These are phyloP conservation scores for Cerioporus squamosus DNA, from an alignment of 1,284 basidiomycete species.

Conservation along the genomic window DNA sequence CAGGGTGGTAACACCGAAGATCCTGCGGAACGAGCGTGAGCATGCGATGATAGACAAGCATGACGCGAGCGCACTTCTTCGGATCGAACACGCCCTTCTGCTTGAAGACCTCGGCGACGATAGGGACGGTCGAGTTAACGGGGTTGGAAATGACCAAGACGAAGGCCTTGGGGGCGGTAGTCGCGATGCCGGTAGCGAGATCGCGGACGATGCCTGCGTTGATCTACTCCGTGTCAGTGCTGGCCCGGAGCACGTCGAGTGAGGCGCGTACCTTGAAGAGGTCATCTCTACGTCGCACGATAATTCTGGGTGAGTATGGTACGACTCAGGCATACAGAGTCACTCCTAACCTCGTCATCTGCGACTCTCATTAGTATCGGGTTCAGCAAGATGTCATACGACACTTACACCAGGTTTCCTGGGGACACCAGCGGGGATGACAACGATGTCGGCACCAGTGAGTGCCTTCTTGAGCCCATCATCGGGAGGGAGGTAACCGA, in stretches of 20 bases:
- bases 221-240: constrained; percentile 60
- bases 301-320: neutral
- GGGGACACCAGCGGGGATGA: constrained; percentile 98
- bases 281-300: constrained; percentile 72
- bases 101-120: constrained; percentile 96
- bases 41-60: neutral
- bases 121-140: constrained; percentile 97
- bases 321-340: constrained; percentile 8
- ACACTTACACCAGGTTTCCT: constrained; percentile 88
- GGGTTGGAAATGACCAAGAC: constrained; percentile 97
- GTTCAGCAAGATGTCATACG: neutral
- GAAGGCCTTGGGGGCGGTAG: constrained; percentile 87
- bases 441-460: constrained; percentile 85
- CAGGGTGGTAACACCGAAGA: constrained; percentile 98
- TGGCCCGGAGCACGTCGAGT: neutral
- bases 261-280: constrained; percentile 77
- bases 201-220: constrained; percentile 97
- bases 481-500: constrained; percentile 74
- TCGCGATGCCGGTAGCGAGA: constrained; percentile 89
- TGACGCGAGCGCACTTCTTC: constrained; percentile 62
- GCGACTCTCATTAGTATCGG: constrained; percentile 14
- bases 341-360: constrained; percentile 77
- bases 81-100: constrained; percentile 91
- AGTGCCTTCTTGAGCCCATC: constrained; percentile 86
- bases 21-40: constrained; percentile 50